phyloP scores from a whole-genome alignment of 495 filamentous ascomycete genomes.

The Achaetomiella virescens region DNA sequence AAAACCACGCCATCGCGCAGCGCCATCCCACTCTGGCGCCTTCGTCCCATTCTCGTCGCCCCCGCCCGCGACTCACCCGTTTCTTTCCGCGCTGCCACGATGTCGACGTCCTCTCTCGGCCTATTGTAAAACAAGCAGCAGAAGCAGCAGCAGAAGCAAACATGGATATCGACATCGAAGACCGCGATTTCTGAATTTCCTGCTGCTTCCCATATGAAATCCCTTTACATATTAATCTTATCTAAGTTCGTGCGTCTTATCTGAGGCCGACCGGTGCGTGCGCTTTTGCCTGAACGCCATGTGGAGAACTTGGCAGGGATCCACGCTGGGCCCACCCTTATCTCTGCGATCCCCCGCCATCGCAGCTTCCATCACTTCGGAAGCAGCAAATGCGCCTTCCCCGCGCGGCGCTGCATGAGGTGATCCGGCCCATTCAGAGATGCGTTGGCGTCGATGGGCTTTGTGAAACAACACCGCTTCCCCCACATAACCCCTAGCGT shows the following conservation, averaged over 20 bases:
- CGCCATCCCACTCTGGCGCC: slow-evolving; percentile 7
- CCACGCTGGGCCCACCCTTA: neutral
- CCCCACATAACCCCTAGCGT: no score
- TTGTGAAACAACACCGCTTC: no score
- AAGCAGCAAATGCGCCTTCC: neutral
- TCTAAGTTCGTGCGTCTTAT: no score
- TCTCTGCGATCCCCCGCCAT: neutral
- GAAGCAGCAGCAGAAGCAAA: neutral
- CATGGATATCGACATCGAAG: neutral
- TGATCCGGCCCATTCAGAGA: no score
- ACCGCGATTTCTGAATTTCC: neutral
- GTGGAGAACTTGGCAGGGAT: neutral
- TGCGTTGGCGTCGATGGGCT: no score
- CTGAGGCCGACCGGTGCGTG: no score
- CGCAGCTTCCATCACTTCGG: neutral
- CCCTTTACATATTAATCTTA: no score
- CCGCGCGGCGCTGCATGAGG: no score
- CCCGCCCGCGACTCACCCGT: slow-evolving; percentile 7
- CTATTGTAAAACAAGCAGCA: neutral
- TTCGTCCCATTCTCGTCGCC: neutral
- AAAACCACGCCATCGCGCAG: slow-evolving; percentile 15
- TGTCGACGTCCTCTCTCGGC: neutral
- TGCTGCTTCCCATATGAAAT: neutral
- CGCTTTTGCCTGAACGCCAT: neutral
- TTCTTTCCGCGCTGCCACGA: slow-evolving; percentile 11